These are phyloP conservation scores for Magnusiomyces fungicola DNA, from an alignment of 1,139 yeast genomes.

Conservation along the genomic window DNA sequence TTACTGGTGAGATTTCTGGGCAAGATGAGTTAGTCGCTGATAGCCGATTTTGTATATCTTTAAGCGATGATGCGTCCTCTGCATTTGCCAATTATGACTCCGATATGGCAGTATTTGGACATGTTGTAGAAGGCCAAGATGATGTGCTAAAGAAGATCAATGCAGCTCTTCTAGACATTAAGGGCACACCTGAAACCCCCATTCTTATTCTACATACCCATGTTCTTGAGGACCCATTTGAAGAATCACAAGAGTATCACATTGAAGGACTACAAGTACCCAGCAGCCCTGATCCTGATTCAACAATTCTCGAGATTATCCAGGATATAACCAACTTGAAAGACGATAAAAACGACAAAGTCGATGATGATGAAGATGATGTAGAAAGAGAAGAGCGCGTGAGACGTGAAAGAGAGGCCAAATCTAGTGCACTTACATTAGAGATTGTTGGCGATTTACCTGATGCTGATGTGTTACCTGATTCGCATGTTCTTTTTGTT, in stretches of 20 bases:
- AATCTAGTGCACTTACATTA: conserved; percentile 50
- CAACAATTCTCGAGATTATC: conserved; percentile 30
- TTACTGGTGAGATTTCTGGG: not conserved
- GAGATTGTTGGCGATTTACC: conserved; percentile 64
- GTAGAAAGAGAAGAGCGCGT: conserved; percentile 24
- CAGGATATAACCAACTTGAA: conserved; percentile 19
- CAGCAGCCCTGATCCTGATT: conserved; percentile 35
- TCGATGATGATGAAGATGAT: conserved; percentile 23
- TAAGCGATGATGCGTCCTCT: conserved; percentile 21
- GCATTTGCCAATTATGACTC: conserved; percentile 17
- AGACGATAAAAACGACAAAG: conserved; percentile 24
- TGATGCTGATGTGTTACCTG: conserved; percentile 50
- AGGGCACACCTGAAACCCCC: conserved; percentile 41
- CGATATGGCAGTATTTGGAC: conserved; percentile 39
- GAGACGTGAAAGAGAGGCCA: conserved; percentile 34
- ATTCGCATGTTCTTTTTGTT: conserved; percentile 53
- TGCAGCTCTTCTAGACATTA: conserved; percentile 35
- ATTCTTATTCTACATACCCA: conserved; percentile 46
- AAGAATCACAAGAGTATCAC: conserved; percentile 22
- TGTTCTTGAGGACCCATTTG: conserved; percentile 51
- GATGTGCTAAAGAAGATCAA: conserved; percentile 40
- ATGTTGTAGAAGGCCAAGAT: conserved; percentile 45
- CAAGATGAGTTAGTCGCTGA: conserved; percentile 23
- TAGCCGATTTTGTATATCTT: conserved; percentile 31
- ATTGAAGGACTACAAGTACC: conserved; percentile 17